These are phyloP conservation scores for Poronia punctata DNA, from an alignment of 495 filamentous ascomycete species.

Conservation along the genomic window DNA sequence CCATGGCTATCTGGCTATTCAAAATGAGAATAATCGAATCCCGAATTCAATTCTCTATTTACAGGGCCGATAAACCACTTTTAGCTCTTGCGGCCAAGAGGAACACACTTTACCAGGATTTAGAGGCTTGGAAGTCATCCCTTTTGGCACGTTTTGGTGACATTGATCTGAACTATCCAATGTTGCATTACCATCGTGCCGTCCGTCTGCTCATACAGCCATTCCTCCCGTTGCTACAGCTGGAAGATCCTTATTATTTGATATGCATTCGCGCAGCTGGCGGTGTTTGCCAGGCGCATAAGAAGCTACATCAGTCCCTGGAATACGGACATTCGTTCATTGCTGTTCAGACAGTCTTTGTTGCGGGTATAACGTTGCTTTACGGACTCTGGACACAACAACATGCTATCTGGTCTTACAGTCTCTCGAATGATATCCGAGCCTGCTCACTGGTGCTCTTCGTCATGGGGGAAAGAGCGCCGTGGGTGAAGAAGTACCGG, in stretches of 20 bases:
- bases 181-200: conserved; percentile 47
- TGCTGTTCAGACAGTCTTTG: conserved; percentile 50
- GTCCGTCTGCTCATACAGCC: conserved; percentile 47
- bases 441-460: conserved; percentile 49
- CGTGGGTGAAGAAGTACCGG: conserved; percentile 48
- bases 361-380: conserved; percentile 47
- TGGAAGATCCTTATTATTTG: conserved; percentile 44
- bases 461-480: conserved; percentile 48
- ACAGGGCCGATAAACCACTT: conserved; percentile 45
- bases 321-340: conserved; percentile 48
- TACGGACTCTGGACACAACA: conserved; percentile 44
- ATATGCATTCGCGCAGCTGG: conserved; percentile 46
- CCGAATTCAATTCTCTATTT: conserved; percentile 48
- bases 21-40: conserved; percentile 47
- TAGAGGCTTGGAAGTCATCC: conserved; percentile 47
- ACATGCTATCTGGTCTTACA: conserved; percentile 44
- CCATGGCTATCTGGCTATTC: conserved; percentile 44
- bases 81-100: conserved; percentile 42
- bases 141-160: conserved; percentile 32
- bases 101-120: conserved; percentile 40
- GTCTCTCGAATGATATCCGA: conserved; percentile 48
- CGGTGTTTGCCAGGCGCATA: conserved; percentile 49
- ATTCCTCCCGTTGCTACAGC: conserved; percentile 42
- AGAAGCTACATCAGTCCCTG: conserved; percentile 44
- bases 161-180: conserved; percentile 40